Evolutionary conservation across 1,284 basidiomycete genomes (phyloP), one percentile per base, ranked within the genome.

Genomic region (Apiotrichum gracile): DNA sequence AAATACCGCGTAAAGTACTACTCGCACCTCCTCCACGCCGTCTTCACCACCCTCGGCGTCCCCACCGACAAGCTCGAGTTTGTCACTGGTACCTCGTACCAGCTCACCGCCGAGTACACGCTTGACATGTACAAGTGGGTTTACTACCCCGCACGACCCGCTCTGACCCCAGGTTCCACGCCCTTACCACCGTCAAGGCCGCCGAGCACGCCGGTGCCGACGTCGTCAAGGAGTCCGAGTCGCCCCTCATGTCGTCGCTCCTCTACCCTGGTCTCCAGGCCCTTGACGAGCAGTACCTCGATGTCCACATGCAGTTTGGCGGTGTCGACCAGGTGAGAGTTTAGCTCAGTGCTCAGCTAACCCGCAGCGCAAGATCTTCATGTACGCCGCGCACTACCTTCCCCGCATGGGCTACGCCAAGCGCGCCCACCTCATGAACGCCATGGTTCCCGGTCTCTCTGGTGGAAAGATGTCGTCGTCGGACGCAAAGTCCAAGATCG

Each of bases 381-480:
- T 91, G 31, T 94, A 94, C 70, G 94, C 96, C 10, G 93, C 97
- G 68, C 83, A 88, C 67, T 92, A 91, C 81, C 85, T 99, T 49
- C 96, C 94, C 3, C 83, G 85, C 57, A 81, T 99, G 22, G 94
- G 96, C 25, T 98, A 97, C 78, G 78, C 79, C 47, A 97, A 97
- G 77, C 89, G 96, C 42, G 89, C 93, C 0, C 94, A 99, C 75
- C 80, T 99, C 34, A 99, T 98, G 94, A 98, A 97, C 77, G 80
- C 83, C 16, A 98, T 99, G 94, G 92, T 98, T 0, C 94, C 96
- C 21, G 94, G 96, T 38, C 82, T 98, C 43, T 78, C 80, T 14
- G 94, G 94, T 27, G 90, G 90, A 24, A 99, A 99, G 75, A 98
- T 99, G 96, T 94, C 91, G n/a, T 86, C 91, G 0, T 97, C 94